These are phyloP conservation scores for Aspergillus aculeatus DNA, from an alignment of 2,329 filamentous ascomycete genomes.

Conservation along the genomic window DNA sequence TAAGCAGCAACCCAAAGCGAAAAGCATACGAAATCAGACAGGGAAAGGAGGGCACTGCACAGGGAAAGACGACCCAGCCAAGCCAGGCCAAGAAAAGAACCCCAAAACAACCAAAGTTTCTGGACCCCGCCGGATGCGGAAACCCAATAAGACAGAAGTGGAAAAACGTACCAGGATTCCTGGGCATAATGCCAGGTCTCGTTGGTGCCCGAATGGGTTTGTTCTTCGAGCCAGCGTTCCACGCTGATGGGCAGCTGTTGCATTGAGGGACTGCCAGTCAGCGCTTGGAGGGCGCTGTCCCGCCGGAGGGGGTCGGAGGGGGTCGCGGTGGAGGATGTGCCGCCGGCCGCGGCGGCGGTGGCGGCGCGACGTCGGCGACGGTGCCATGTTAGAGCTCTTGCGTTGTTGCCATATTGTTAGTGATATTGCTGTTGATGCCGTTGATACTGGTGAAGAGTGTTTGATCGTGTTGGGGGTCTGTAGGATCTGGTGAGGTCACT, in stretches of 20 bases:
- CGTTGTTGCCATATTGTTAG: neutral
- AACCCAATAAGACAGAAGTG: slow-evolving; percentile 1
- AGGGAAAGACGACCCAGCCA: neutral
- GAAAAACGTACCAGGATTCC: slow-evolving; percentile 29
- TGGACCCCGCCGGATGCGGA: too few species aligned
- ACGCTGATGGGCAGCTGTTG: slow-evolving; percentile 19
- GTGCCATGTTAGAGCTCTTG: neutral
- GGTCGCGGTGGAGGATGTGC: neutral
- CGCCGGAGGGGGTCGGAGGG: neutral
- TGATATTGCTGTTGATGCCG: neutral
- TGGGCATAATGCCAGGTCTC: slow-evolving; percentile 20
- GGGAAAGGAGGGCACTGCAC: too few species aligned
- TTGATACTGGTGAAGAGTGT: too few species aligned
- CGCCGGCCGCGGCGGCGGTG: neutral
- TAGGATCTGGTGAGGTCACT: too few species aligned
- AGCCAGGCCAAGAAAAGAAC: neutral
- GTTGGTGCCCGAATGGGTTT: slow-evolving; percentile 17
- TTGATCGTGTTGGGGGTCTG: too few species aligned
- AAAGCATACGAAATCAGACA: too few species aligned
- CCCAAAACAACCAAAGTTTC: neutral
- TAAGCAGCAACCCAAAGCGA: neutral
- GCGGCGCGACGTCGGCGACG: neutral
- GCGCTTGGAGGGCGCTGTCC: neutral
- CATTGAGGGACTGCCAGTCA: slow-evolving; percentile 9
- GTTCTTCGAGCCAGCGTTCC: slow-evolving; percentile 30